phyloP scores from a whole-genome alignment of 495 filamentous ascomycete species.

The Xylaria venustula region DNA sequence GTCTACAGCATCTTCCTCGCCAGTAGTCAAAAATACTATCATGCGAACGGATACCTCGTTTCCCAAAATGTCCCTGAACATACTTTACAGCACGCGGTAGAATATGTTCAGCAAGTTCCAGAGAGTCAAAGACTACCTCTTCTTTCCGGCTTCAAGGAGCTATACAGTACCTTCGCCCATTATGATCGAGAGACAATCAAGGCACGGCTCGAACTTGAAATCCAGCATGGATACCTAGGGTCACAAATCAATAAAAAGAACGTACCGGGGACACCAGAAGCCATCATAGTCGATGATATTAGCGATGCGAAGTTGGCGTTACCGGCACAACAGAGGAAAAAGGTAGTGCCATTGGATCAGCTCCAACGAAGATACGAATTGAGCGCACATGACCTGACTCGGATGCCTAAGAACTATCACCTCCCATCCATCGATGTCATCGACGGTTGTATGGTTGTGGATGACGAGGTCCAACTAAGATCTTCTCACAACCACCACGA shows the following conservation, averaged over 20 bases:
- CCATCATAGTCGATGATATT: background rate
- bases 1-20: background rate
- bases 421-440: background rate
- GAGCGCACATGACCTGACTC: background rate
- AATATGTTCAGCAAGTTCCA: background rate
- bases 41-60: background rate
- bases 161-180: background rate
- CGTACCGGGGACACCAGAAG: background rate
- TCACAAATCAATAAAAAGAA: background rate
- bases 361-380: background rate
- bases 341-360: background rate
- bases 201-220: background rate
- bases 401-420: background rate
- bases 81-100: background rate
- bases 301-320: background rate
- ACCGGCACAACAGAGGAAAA: background rate
- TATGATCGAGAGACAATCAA: background rate
- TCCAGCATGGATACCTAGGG: background rate
- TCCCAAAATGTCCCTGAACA: background rate
- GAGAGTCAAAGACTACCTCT: background rate
- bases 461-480: background rate
- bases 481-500: background rate
- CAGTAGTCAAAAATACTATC: background rate
- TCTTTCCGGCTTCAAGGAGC: background rate
- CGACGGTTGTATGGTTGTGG: background rate